Percentiles rank a stretch among this genome's conserved stretches.
phyloP scores from a whole-genome alignment of 1,139 yeast genomes.

The Saccharomyces hybrid region DNA sequence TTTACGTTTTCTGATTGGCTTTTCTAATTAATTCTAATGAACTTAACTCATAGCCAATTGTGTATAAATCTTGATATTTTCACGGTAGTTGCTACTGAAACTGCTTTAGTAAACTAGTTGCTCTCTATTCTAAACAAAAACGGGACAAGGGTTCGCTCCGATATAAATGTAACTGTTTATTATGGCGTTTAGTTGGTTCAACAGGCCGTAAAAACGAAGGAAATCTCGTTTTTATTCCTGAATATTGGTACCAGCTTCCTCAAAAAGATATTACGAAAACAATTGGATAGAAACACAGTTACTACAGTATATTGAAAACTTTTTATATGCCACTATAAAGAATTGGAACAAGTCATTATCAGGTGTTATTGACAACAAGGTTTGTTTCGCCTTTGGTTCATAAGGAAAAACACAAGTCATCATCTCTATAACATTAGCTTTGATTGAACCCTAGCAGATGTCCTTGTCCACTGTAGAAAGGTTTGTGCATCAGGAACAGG shows the following conservation, averaged over 20 bases:
- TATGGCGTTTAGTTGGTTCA: not conserved
- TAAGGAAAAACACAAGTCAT: not conserved
- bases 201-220: not conserved
- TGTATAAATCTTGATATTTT: not conserved
- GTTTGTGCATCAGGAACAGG: not conserved
- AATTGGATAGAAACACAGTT: not conserved
- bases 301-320: not conserved
- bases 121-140: not conserved
- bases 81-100: not conserved
- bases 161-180: not conserved
- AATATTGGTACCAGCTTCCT: not conserved
- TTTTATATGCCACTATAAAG: not conserved
- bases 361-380: not conserved
- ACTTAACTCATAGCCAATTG: not conserved
- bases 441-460: not conserved
- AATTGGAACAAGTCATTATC: not conserved
- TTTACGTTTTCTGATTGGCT: not conserved
- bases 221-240: not conserved
- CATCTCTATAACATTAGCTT: not conserved
- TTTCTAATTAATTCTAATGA: not conserved
- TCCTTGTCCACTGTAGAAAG: not conserved
- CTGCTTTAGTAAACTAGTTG: not conserved
- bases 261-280: not conserved
- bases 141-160: not conserved
- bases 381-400: not conserved